A percentile compares a stretch with the other conserved stretches of the same genome.
phyloP scores from a whole-genome alignment of 805 yeast species.

The Priceomyces melissophilus region DNA sequence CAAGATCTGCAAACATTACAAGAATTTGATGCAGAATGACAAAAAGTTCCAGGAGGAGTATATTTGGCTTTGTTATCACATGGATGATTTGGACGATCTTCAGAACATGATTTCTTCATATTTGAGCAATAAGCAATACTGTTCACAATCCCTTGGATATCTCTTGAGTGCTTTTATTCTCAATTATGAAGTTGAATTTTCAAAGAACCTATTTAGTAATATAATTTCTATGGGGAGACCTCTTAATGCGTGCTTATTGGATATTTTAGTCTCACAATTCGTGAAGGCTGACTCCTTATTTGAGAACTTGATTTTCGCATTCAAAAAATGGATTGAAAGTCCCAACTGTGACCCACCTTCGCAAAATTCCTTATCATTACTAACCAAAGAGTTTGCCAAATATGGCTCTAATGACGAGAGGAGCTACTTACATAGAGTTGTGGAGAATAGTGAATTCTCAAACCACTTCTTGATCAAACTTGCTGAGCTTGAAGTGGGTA shows the following conservation, averaged over 20 bases:
- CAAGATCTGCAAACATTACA: constrained; percentile 17
- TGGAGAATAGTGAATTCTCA: constrained; percentile 16
- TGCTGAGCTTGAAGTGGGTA: constrained; percentile 20
- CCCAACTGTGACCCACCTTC: constrained; percentile 20
- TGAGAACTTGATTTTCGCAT: constrained; percentile 22
- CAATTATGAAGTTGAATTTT: constrained; percentile 31
- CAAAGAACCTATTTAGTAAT: constrained; percentile 23
- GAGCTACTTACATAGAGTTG: constrained; percentile 15
- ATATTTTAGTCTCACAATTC: constrained; percentile 22
- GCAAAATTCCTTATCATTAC: constrained; percentile 21
- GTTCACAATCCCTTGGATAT: constrained; percentile 25
- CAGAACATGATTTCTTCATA: constrained; percentile 19
- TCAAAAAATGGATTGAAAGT: constrained; percentile 25
- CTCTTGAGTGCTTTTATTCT: constrained; percentile 26
- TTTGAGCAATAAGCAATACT: constrained; percentile 15
- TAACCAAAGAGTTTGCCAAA: constrained; percentile 26
- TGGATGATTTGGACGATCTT: constrained; percentile 25
- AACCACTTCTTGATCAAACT: constrained; percentile 22
- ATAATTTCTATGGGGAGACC: constrained; percentile 18
- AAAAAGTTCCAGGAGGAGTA: constrained; percentile 20
- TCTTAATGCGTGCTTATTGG: constrained; percentile 23
- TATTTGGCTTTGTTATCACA: constrained; percentile 36
- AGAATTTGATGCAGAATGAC: constrained; percentile 9
- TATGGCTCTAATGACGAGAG: constrained; percentile 29
- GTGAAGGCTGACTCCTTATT: constrained; percentile 27